Evolutionary conservation across 2,329 filamentous ascomycete species (phyloP).

Genomic region (Claviceps humidiphila): DNA sequence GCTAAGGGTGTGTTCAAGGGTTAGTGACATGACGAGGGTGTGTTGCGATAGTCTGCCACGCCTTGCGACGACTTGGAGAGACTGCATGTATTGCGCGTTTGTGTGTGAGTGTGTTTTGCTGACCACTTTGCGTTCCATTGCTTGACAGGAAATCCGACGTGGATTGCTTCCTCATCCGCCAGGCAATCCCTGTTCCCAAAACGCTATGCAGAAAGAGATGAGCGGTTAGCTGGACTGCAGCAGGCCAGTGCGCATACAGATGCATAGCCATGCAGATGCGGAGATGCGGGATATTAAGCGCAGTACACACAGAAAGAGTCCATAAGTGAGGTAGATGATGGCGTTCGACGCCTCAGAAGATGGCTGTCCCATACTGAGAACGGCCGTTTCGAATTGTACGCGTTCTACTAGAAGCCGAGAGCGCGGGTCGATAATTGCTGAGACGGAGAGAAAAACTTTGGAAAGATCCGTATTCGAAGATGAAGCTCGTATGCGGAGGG

Average conservation of each 20-base stretch:
- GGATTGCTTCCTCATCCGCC: conserved; percentile 46
- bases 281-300: too few relatives aligned
- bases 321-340: conserved; percentile 71
- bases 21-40: neutral
- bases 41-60: neutral
- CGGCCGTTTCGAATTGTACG: neutral
- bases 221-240: neutral
- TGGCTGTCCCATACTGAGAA: conserved; percentile 53
- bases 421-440: neutral
- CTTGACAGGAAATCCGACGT: conserved; percentile 61
- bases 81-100: neutral
- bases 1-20: conserved; percentile 31
- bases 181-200: conserved; percentile 47
- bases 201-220: conserved; percentile 30
- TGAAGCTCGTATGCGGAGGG: too few relatives aligned
- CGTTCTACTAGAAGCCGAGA: neutral
- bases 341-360: conserved; percentile 69
- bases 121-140: conserved; percentile 76
- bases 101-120: conserved; percentile 20
- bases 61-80: neutral
- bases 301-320: conserved; percentile 53
- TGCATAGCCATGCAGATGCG: too few relatives aligned
- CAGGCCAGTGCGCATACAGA: too few relatives aligned
- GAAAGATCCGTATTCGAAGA: too few relatives aligned
- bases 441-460: neutral